Base-by-base conservation (phyloP, 2,329 filamentous ascomycete species). In the Claviceps humidiphila region DNA sequence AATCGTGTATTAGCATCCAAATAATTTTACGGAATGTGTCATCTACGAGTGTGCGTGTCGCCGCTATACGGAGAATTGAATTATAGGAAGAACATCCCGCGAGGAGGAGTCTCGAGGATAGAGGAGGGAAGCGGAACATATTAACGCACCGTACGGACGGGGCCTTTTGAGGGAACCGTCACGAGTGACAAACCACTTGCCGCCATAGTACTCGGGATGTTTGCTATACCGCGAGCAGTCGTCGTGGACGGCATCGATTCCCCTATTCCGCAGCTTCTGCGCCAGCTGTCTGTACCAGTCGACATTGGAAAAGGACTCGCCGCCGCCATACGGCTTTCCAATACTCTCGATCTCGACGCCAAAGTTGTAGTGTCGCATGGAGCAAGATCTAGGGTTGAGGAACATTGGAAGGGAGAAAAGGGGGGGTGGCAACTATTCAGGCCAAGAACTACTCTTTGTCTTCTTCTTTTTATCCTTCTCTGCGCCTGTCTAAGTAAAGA, bases 131-230 rank as follows among this genome's bases (percentile, higher is more conserved):
- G 24, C 2, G 38, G 38, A 26, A 17, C 16, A 45, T 14, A 34
- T 14, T 13, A 61, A 61, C 64, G 39, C 60, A 68, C 66, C 66
- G 49, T 61, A 62, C 9, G 67, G 67, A 37, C 60, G 59, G 50
- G 64, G 63, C n/a, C 67, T 59, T 55, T 68, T 67, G 44, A 70
- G 56, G 22, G 68, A 70, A 5, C 67, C 68, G 53, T 70, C 68
- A 34, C 66, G 61, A 11, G 68, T 70, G 52, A 70, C 66, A 54
- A 68, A 70, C 68, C 68, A 70, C 57, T 70, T 70, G 16, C 66
- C 66, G 52, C 66, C 66, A 46, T 70, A 70, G 57, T 70, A 68
- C 56, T 70, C 68, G 2, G 68, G 68, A 34, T 69, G 68, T 54
- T 70, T 70, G 62, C 64, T 67, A 57, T 69, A 69, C 45, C 59